Evolutionary conservation across 75 land plant genomes (phyloP).

Genomic region (Ceratopteris richardii): DNA sequence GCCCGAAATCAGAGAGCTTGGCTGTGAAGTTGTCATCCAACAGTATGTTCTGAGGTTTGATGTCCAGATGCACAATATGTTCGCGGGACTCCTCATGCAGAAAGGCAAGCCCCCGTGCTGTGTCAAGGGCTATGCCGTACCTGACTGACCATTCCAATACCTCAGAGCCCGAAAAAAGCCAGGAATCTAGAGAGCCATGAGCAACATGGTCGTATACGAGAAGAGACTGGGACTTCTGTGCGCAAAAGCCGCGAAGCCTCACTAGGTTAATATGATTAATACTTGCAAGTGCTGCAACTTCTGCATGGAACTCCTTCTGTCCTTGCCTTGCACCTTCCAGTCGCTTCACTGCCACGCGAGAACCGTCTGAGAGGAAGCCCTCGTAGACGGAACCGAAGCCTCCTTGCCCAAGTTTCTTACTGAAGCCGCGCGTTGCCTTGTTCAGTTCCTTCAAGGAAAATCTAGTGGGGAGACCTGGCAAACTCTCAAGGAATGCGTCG

Average conservation of each 20-base stretch:
- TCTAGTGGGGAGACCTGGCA: conserved; percentile 19
- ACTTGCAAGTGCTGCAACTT: conserved; percentile 62
- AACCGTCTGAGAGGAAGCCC: conserved; percentile 38
- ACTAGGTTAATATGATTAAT: conserved; percentile 68
- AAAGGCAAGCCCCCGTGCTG: conserved; percentile 68
- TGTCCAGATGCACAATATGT: conserved; percentile 71
- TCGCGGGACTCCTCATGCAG: conserved; percentile 68
- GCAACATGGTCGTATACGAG: conserved; percentile 59
- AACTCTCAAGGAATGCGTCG: conserved; percentile 9
- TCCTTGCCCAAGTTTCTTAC: conserved; percentile 50
- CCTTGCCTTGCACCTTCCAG: conserved; percentile 46
- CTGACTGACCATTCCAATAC: conserved; percentile 37
- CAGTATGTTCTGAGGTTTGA: conserved; percentile 77
- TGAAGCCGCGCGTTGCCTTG: conserved; percentile 37
- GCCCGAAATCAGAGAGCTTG: conserved; percentile 77
- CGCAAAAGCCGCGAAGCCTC: conserved; percentile 58
- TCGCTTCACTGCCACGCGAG: conserved; percentile 61
- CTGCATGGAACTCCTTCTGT: conserved; percentile 61
- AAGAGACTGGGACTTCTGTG: conserved; percentile 39
- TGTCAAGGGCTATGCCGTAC: conserved; percentile 42
- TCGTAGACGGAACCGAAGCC: conserved; percentile 59
- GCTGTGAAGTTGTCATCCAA: conserved; percentile 55
- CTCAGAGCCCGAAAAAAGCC: conserved; percentile 9
- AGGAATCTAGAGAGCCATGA: conserved; percentile 46
- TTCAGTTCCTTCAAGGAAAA: conserved; percentile 53